A percentile compares a stretch with the other conserved stretches of the same genome.
Evolutionary conservation across 257 asterid species (phyloP).

Genomic region (Sherardia arvensis): DNA sequence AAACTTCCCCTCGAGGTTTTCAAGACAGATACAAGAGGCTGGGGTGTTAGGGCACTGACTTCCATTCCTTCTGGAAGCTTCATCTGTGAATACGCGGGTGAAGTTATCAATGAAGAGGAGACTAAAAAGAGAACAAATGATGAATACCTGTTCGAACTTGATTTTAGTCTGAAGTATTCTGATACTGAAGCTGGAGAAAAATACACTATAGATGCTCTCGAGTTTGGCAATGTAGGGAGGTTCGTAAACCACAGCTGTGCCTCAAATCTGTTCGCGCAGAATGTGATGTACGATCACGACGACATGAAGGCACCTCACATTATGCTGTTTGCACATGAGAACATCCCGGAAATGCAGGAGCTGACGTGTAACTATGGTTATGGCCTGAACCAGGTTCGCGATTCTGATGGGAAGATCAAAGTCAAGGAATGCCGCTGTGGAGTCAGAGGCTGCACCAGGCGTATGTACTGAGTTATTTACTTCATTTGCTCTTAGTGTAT

Average conservation of each 20-base stretch:
- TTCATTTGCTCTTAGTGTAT: neutral
- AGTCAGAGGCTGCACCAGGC: constrained; percentile 49
- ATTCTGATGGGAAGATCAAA: constrained; percentile 61
- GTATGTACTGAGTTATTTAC: constrained; percentile 45
- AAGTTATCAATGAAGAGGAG: constrained; percentile 76
- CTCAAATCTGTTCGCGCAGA: constrained; percentile 73
- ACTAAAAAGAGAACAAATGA: constrained; percentile 65
- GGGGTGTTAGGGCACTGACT: no score
- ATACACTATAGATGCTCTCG: constrained; percentile 67
- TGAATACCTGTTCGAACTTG: constrained; percentile 86
- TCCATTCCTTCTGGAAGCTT: no score
- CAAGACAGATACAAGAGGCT: no score
- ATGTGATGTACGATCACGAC: constrained; percentile 61
- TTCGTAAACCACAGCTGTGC: constrained; percentile 84
- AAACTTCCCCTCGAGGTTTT: no score
- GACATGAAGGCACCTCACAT: constrained; percentile 70
- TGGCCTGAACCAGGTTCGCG: constrained; percentile 38
- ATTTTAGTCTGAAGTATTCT: constrained; percentile 35
- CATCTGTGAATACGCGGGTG: constrained; percentile 78
- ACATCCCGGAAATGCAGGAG: constrained; percentile 71
- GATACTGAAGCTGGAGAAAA: constrained; percentile 36
- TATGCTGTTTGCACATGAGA: constrained; percentile 73
- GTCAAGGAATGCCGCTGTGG: constrained; percentile 68
- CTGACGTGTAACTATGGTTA: constrained; percentile 70
- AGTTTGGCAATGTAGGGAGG: constrained; percentile 66